Percentiles rank a stretch among this genome's conserved stretches.
Conservation (phyloP, 164 flowering plant genomes). For the Piper betle region DNA sequence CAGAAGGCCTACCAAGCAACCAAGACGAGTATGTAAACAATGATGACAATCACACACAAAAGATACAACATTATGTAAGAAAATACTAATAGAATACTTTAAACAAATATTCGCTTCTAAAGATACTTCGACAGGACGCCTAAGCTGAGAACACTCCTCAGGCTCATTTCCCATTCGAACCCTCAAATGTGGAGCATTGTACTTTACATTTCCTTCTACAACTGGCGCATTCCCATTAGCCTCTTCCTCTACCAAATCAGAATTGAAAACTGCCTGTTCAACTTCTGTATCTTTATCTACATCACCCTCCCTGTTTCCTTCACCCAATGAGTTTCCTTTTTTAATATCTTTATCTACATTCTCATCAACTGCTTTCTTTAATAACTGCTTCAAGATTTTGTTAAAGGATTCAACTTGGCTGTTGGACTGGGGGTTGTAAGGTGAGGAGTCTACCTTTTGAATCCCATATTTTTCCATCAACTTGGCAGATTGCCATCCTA, state of each 20-base stretch:
- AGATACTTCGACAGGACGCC: slow-evolving; percentile 52
- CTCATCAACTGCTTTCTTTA: too few species aligned
- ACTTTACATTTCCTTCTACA: slow-evolving; percentile 21
- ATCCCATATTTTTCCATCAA: too few species aligned
- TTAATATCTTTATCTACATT: too few species aligned
- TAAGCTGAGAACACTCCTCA: slow-evolving; percentile 48
- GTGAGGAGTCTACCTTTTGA: too few species aligned
- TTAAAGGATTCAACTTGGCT: too few species aligned
- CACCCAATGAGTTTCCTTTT: neutral
- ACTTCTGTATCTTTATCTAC: slow-evolving; percentile 1
- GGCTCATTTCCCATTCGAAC: slow-evolving; percentile 31
- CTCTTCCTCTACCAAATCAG: slow-evolving; percentile 15
- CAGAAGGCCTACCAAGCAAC: slow-evolving; percentile 45
- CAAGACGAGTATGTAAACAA: neutral
- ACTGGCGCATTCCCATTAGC: slow-evolving; percentile 10
- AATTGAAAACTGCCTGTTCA: slow-evolving; percentile 7
- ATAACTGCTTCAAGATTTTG: too few species aligned
- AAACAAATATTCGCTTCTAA: too few species aligned
- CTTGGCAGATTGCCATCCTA: too few species aligned
- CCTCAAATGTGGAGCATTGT: slow-evolving; percentile 76
- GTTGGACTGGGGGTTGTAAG: too few species aligned
- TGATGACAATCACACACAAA: too few species aligned
- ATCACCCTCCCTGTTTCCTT: neutral
- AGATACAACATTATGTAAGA: too few species aligned
- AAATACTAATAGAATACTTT: too few species aligned